A percentile compares a stretch with the other conserved stretches of the same genome.
Evolutionary conservation across 2,329 filamentous ascomycete species (phyloP).

Genomic region (Neoascochyta sp.): DNA sequence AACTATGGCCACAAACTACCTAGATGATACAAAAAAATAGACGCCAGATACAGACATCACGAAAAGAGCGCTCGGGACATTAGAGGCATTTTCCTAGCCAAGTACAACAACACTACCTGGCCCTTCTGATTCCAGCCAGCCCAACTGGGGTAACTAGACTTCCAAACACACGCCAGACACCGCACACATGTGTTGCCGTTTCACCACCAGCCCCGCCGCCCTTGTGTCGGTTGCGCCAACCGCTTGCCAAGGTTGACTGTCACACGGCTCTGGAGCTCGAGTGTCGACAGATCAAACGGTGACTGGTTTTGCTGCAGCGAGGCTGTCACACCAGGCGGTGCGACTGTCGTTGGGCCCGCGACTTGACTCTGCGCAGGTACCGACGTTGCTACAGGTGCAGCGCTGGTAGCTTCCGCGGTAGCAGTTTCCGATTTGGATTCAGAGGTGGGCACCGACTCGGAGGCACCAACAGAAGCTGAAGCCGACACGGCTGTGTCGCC

Average conservation of each 20-base stretch:
- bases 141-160: no score
- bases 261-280: constrained; percentile 33
- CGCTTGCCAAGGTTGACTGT: constrained; percentile 34
- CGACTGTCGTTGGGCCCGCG: constrained; percentile 6
- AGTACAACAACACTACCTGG: no score
- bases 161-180: no score
- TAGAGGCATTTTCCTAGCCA: no score
- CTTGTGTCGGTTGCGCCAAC: constrained; percentile 18
- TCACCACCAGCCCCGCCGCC: constrained; percentile 10
- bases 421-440: constrained; percentile 2
- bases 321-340: constrained; percentile 6
- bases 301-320: constrained; percentile 13
- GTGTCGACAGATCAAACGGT: constrained; percentile 36
- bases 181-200: no score
- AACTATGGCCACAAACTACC: constrained; percentile 3
- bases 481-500: constrained; percentile 7
- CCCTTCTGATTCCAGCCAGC: no score
- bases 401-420: constrained; percentile 3
- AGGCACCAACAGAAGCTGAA: constrained; percentile 3
- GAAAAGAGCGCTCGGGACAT: no score
- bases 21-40: neutral
- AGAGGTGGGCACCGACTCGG: neutral
- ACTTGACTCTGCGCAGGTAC: constrained; percentile 23
- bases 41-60: no score
- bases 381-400: constrained; percentile 1